Base-by-base conservation (phyloP, 23 red algal genomes). In the Chondrus crispus region DNA sequence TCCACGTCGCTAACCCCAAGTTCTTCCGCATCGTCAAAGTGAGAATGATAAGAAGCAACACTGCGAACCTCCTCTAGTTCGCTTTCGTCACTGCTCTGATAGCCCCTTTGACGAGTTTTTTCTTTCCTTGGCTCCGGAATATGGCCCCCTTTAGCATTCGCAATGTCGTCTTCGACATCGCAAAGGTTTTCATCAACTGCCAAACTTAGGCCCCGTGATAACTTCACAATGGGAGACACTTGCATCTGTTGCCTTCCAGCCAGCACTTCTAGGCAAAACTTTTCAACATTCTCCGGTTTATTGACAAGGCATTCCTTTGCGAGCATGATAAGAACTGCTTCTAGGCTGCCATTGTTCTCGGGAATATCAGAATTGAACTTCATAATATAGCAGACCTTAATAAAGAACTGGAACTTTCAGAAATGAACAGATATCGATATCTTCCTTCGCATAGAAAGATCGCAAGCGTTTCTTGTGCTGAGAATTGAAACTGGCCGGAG, bases 191-290 rank as follows among this genome's bases (percentile, higher is more conserved):
- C 72, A 58, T 53, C 43, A 64, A 42, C n/a, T 46, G 42, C 24
- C 53, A 51, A 33, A 26, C 71, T 40, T 64, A 49, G 64, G 73
- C 57, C 68, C 28, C 62, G 41, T 16, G 62, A 32, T 47, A 71
- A 68, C 47, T 64, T 10, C 60, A 66, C 18, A 3, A 44, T 87
- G 33, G 46, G 45, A 51, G 40, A 52, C 47, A 54, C 84, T 74
- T 87, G 57, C 18, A 87, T 73, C 29, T 87, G 43, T 72, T 72
- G 11, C 57, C 50, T 49, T 53, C 84, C 40, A 13, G 87, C 87
- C 16, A 90, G 87, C 52, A 53, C 44, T 18, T 80, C 43, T 22
- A 90, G 53, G 57, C 87, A 79, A 46, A 79, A 90, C n/a, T 68
- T 45, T 38, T 80, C 72, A 30, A 90, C 87, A 60, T 90, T 54